Evolutionary conservation across 257 asterid species (phyloP), one percentile per base, ranked within the genome.

Genomic region (Solanum ossicruentum): DNA sequence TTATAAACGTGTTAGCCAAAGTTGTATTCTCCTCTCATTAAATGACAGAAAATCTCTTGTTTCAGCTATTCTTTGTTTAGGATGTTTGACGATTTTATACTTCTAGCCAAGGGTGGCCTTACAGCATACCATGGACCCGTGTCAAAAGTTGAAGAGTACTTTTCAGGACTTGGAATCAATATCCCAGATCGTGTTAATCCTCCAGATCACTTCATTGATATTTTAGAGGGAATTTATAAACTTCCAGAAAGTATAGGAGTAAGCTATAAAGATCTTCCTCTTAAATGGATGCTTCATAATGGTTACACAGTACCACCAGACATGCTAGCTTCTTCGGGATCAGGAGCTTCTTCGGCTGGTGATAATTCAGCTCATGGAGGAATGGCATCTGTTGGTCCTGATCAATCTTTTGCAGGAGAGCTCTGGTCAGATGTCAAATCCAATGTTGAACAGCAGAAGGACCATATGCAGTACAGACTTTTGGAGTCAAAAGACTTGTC

Each of bases 121-220:
- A 91, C 91, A 15, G 98, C 86, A 16, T 96, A 96, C 87, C 99
- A 93, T 80, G 99, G 99, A 51, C 89, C 98, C 39, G 96, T 93
- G 61, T 87, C 87, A 86, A 94, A 96, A 72, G 98, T 94, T 32
- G 99, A 94, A 83, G 96, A 93, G 77, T 96, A 96, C 91, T 96
- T 96, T 86, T 89, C 96, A 28, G 84, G 87, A 56, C 90, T 91
- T 17, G 94, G 89, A 4, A 91, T 96, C 70, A 79, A 81, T 82
- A 98, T 96, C 54, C 99, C 98, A 4, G 99, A 94, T 58, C 97
- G 94, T 72, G 89, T 96, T 80, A 96, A 96, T 89, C 99, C 99
- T 36, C 98, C 98, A 1, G 99, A 96, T 88, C 91, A 94, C 87
- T 96, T 88, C 77, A 94, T 94, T 47, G 99, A 96, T 85, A 94